Evolutionary conservation across 2,329 filamentous ascomycete species (phyloP), one percentile per base, ranked within the genome.

Genomic region (Amylocarpus encephaloides): DNA sequence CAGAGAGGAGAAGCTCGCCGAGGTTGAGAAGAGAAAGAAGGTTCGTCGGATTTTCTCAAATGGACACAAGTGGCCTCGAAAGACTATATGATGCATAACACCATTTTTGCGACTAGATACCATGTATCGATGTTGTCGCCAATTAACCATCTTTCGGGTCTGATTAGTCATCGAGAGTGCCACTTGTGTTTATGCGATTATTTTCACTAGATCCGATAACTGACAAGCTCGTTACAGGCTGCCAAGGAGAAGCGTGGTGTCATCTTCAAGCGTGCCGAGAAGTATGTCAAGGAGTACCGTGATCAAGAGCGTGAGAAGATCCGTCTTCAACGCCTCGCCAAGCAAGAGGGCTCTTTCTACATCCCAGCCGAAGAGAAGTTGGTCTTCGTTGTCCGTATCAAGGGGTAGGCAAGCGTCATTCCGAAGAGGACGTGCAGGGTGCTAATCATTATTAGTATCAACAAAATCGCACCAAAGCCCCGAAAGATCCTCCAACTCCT

Each of bases 191-290:
- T 38, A 35, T 29, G 19, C 51, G 52, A 39, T 54, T 15, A 53
- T 39, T 18, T 13, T 30, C 59, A 42, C 40, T 32, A 15, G 30
- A 16, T 26, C 48, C 48, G 7, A 52, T 51, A 52, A 65, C 70
- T 76, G 60, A 76, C 68, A 40, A 46, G 62, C 63, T 62, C 58
- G 56, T 42, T 59, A 68, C 66, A 98, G 89, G 85, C 88, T 79
- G 93, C 88, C 83, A 98, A 97, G 85, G 86, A 95, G 80, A 98
- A 97, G 88, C 91, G 93, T 70, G 79, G 80, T 65, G 87, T 92
- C 71, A 95, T 98, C 85, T 98, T 98, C 89, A 95, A 97, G 85
- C 91, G 93, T 75, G 93, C 93, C 67, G 93, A 98, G 83, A 91
- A 93, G 76, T 98, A 98, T 79, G 90, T 98, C 68, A 92, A 95